Evolutionary conservation across 2,329 filamentous ascomycete genomes (phyloP).

Genomic region (Phyllosticta citriasiana): DNA sequence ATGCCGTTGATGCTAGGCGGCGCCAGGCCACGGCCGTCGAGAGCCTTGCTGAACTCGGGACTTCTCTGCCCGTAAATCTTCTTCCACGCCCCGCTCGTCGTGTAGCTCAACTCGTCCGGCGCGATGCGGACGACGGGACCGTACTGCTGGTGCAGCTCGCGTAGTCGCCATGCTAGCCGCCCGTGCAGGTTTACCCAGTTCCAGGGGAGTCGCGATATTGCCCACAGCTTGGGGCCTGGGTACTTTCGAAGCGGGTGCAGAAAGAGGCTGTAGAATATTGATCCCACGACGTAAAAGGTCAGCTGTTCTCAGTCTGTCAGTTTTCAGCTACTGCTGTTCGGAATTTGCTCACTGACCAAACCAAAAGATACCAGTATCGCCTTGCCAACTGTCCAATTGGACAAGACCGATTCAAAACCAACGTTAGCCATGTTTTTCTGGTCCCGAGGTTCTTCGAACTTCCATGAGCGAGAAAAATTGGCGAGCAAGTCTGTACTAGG

Average conservation of each 20-base stretch:
- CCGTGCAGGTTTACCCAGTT: background rate
- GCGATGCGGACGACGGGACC: constrained; percentile 33
- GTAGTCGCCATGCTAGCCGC: background rate
- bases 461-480: background rate
- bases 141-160: constrained; percentile 27
- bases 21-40: background rate
- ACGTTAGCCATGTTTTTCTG: background rate
- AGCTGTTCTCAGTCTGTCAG: background rate
- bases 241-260: constrained; percentile 35
- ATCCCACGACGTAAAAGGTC: constrained; percentile 12
- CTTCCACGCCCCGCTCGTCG: constrained; percentile 28
- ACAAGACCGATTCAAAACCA: background rate
- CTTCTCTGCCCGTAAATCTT: constrained; percentile 28
- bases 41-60: background rate
- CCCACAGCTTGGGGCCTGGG: constrained; percentile 31
- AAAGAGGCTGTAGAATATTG: constrained; percentile 28
- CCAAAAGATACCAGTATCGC: background rate
- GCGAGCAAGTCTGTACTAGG: background rate
- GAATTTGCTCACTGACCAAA: background rate
- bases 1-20: background rate
- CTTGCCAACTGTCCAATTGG: background rate
- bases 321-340: background rate
- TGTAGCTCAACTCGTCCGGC: constrained; percentile 31
- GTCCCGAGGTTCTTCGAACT: background rate
- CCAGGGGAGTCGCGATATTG: constrained; percentile 21